Conservation (phyloP, 805 yeast genomes). For the Teunomyces atbi region DNA sequence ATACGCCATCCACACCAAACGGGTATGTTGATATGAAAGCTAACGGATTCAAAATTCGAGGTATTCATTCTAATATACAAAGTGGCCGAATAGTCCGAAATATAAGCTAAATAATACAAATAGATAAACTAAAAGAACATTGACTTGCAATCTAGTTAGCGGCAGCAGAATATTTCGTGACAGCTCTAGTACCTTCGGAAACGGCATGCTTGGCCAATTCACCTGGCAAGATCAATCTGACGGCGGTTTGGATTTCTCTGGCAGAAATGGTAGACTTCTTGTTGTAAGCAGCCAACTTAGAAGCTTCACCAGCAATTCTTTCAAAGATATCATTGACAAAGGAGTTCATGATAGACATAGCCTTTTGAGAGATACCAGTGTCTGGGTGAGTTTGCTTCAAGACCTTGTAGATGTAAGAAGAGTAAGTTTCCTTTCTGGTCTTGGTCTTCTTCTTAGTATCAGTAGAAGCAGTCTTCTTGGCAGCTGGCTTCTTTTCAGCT, state of each 20-base stretch:
- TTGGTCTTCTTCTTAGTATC: slow-evolving; percentile 35
- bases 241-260: slow-evolving; percentile 39
- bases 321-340: slow-evolving; percentile 38
- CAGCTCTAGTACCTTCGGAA: slow-evolving; percentile 41
- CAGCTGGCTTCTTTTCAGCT: slow-evolving; percentile 41
- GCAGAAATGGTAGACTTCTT: slow-evolving; percentile 40
- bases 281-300: slow-evolving; percentile 41
- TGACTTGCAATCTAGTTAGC: slow-evolving; percentile 23
- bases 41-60: neutral
- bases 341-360: slow-evolving; percentile 40
- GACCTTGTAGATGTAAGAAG: slow-evolving; percentile 38
- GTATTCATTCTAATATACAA: slow-evolving; percentile 13
- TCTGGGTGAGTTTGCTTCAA: slow-evolving; percentile 41
- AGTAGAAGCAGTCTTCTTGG: slow-evolving; percentile 31
- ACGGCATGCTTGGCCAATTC: slow-evolving; percentile 41
- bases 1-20: neutral
- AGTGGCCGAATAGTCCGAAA: slow-evolving; percentile 5
- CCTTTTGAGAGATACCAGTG: slow-evolving; percentile 40
- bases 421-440: slow-evolving; percentile 40
- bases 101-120: slow-evolving; percentile 15
- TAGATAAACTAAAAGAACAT: slow-evolving; percentile 6
- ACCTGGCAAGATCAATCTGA: slow-evolving; percentile 40
- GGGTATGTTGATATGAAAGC: neutral
- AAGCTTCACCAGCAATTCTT: slow-evolving; percentile 37
- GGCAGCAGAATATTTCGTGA: slow-evolving; percentile 39